Percentiles rank a stretch among this genome's conserved stretches.
phyloP scores from a whole-genome alignment of 495 filamentous ascomycete genomes.

The Lasiosphaeria hispida region DNA sequence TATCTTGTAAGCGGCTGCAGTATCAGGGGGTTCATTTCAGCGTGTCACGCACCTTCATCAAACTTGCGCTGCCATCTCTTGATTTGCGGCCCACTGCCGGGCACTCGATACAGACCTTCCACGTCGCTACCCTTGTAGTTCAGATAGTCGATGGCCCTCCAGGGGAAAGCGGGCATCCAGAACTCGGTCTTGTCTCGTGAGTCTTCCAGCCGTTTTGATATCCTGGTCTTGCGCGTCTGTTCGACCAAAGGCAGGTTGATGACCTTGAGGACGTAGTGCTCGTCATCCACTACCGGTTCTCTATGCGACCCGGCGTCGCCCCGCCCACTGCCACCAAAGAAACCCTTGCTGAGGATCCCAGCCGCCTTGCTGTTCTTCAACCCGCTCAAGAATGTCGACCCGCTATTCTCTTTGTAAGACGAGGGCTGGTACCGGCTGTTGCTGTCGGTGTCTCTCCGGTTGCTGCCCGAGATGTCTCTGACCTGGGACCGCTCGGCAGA shows the following conservation, averaged over 20 bases:
- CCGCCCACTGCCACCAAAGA: conserved; percentile 72
- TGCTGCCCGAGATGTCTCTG: conserved; percentile 35
- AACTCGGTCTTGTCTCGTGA: conserved; percentile 92
- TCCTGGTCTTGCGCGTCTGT: conserved; percentile 80
- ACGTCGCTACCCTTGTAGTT: conserved; percentile 88
- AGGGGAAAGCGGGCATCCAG: conserved; percentile 93
- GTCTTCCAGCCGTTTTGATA: conserved; percentile 77
- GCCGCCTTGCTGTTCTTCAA: conserved; percentile 74
- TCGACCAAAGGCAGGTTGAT: conserved; percentile 79
- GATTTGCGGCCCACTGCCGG: conserved; percentile 77
- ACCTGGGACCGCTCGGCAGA: conserved; percentile 59
- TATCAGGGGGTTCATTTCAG: neutral
- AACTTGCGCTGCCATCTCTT: conserved; percentile 86
- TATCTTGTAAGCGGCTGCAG: neutral
- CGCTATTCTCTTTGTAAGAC: conserved; percentile 63
- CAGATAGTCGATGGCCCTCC: conserved; percentile 88
- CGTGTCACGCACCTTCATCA: conserved; percentile 61
- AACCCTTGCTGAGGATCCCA: conserved; percentile 71
- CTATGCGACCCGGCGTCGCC: conserved; percentile 69
- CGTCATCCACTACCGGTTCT: conserved; percentile 61
- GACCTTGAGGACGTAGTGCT: conserved; percentile 72
- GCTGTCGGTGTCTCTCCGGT: conserved; percentile 46
- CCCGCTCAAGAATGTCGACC: conserved; percentile 66
- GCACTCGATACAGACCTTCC: conserved; percentile 84
- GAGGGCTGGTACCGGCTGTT: conserved; percentile 36